Evolutionary conservation across 768 basidiomycete species (phyloP), one percentile per base, ranked within the genome.

Genomic region (Kondoa malvinella): DNA sequence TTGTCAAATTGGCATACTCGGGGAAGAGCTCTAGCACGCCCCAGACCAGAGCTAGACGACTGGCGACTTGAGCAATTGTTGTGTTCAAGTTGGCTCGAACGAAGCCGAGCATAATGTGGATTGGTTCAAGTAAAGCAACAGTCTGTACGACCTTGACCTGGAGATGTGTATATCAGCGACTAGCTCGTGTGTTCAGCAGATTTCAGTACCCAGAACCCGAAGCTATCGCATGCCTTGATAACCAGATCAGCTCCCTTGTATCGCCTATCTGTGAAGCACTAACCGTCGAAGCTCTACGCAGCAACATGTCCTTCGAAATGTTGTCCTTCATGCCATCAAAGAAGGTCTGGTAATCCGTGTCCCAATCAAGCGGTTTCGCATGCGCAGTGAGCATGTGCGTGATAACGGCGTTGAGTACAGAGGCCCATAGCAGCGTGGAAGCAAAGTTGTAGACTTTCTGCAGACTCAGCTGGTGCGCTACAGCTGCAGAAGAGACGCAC

Each of bases 1-100:
- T 25, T 64, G 56, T 17, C 21, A 40, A 25, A 68, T 61, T 21
- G 80, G 83, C 73, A 71, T 89, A 88, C 70, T 79, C 76, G 0
- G 81, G 80, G 72, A 85, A 88, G 62, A 81, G 80, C 67, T 84
- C 82, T 0, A 84, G 82, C 68, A 96, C 82, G 26, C 84, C 87
- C 91, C 90, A 96, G 1, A 96, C 84, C 57, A 90, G 80, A 77
- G 86, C 85, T 2, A 96, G 80, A 56, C 91, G 80, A 70, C 86
- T 88, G 0, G 84, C 81, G 50, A 94, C 89, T 76, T 95, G 91
- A 72, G 85, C 82, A 3, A 79, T 75, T 0, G 90, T 91, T 0
- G 89, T 91, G 16, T 80, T 15, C 89, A 74, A 4, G 88, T 86
- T 66, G 85, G 87, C 63, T 29, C 86, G 80, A 58, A 96, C 94